Base-by-base conservation (phyloP, 441 rosid species). In the Populus hybrid region DNA sequence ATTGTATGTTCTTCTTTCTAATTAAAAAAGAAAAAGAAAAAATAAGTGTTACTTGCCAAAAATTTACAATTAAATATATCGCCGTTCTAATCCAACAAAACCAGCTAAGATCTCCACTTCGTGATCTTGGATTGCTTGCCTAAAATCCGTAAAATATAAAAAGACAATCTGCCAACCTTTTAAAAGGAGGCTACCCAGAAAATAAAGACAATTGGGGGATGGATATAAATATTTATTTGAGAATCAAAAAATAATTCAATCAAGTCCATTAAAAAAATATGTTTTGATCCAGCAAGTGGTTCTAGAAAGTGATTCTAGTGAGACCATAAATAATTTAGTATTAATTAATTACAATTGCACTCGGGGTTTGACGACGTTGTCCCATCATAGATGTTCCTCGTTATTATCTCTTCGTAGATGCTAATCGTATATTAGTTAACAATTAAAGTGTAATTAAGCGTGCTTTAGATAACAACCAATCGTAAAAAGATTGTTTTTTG, bases 101-200 rank as follows among this genome's bases (percentile, higher is more conserved):
- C 75, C 88, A 85, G 67, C 87, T 71, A 88, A 82, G 86, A 82
- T 73, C 84, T 86, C 88, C 87, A 84, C 89, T 84, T 65, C 21
- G 77, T 24, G 75, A 68, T 74, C 6, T 71, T 68, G 28, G 64
- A 61, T 4, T 61, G 65, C 28, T 61, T 63, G 28, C 36, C 72
- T 35, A 16, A 45, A 70, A 75, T 33, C n/a, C 4, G 40, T 77
- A 69, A 16, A 68, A 73, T 50, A 82, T 64, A 82, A 71, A 78
- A 85, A 77, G 42, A 78, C 75, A 68, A 81, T 80, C 78, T 79
- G 78, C 65, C 50, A 63, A 59, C 80, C 78, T 84, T 78, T 26
- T 36, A 74, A 84, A 84, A 80, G 86, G 76, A 70, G 85, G 77
- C 80, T 75, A 24, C 73, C 72, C 73, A 66, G 65, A 73, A 33